Evolutionary conservation across 148 eudicot genomes (phyloP).

Genomic region (Chenopodium formosanum): DNA sequence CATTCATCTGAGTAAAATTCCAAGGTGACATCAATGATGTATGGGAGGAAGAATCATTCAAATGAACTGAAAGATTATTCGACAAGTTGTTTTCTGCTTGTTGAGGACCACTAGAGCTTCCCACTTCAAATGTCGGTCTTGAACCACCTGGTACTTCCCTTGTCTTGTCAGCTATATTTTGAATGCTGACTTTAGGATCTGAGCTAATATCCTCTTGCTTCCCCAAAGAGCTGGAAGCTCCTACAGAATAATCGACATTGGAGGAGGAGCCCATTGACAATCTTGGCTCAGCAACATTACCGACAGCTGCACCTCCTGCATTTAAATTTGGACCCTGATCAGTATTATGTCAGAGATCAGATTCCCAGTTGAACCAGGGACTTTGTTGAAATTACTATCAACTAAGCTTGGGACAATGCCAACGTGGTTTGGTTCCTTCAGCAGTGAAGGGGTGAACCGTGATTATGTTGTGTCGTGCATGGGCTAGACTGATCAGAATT

Average conservation of each 20-base stretch:
- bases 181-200: background rate
- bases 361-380: background rate
- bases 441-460: too few relatives aligned
- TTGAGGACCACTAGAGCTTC: background rate
- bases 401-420: background rate
- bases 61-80: background rate
- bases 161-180: background rate
- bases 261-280: background rate
- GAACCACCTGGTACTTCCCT: constrained; percentile 1
- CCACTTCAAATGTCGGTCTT: background rate
- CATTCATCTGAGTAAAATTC: background rate
- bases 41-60: background rate
- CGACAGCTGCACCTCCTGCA: background rate
- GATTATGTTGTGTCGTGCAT: background rate
- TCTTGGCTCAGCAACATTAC: background rate
- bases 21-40: background rate
- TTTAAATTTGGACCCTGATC: background rate
- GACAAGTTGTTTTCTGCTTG: background rate
- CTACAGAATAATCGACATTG: background rate
- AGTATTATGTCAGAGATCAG: background rate
- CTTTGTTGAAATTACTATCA: background rate
- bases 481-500: constrained; percentile 2
- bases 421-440: background rate
- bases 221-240: background rate
- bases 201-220: constrained; percentile 1